Conservation (phyloP, 441 rosid genomes). For the Populus trichocarpa region DNA sequence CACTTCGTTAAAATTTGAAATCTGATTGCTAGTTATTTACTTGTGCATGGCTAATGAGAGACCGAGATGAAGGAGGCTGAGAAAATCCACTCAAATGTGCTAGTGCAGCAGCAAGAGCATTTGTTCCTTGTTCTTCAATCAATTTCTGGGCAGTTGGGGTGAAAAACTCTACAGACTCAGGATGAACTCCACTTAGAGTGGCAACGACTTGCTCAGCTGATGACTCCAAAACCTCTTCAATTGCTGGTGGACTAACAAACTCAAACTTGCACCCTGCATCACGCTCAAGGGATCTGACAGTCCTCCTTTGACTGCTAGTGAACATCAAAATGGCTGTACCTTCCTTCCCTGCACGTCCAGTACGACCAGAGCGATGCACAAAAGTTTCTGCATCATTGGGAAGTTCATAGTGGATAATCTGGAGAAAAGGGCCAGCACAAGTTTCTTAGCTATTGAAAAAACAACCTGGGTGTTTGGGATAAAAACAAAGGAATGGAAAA, state of each 20-base stretch:
- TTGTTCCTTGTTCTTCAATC: no score
- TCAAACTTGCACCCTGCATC: constrained; percentile 95
- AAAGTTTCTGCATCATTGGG: constrained; percentile 97
- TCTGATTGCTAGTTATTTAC: no score
- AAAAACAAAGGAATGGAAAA: neutral
- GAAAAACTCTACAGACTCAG: no score
- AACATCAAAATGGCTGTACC: constrained; percentile 87
- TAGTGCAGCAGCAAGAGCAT: no score
- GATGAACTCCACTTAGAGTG: no score
- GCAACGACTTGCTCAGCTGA: no score
- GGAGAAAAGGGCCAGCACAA: constrained; percentile 22
- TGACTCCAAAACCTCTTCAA: no score
- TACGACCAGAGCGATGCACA: constrained; percentile 98
- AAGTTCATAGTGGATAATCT: constrained; percentile 95
- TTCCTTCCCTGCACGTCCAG: constrained; percentile 97
- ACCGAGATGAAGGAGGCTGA: no score
- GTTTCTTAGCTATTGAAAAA: constrained; percentile 12
- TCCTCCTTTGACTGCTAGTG: constrained; percentile 81
- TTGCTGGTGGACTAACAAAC: neutral
- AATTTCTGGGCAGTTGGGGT: no score
- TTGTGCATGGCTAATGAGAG: no score
- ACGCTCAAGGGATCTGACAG: constrained; percentile 88
- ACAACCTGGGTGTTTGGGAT: neutral
- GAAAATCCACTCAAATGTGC: no score
- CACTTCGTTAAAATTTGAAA: no score